Evolutionary conservation across 345 rosid species (phyloP), one percentile per base, ranked within the genome.

Genomic region (Syzygium aqueum): DNA sequence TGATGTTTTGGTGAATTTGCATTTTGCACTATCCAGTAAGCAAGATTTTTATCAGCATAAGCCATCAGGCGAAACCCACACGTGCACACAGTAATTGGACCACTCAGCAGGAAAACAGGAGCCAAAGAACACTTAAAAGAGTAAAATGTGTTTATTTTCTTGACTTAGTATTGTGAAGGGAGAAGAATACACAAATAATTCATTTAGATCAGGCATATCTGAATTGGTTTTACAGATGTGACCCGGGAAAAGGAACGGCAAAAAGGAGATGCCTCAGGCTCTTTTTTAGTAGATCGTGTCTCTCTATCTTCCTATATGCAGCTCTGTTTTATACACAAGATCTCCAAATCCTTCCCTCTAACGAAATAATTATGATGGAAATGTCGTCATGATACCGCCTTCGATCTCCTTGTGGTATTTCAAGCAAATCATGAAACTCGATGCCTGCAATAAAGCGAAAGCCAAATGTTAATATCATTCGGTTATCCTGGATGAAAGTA

Each of bases 271-370:
- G 88, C 91, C 91, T 23, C 65, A 22, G 57, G 43, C 21, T 65
- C n/a, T 85, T 65, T 85, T 50, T 85, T 50, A 63, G 53, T 30
- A 37, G 85, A 84, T 53, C 61, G 8, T 83, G 63, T 85, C 82
- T 77, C 40, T 87, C 54, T 46, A 56, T 87, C 80, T 88, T 77
- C 52, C 61, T 83, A 84, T 86, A 65, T 7, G 84, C 86, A 82
- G 77, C 51, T 85, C 87, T 89, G 85, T 40, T 73, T 92, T 94
- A 97, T 93, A 94, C 98, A 97, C 95, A 96, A 61, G 98, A 97
- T 92, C 97, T 95, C 99, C 99, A 97, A 90, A 97, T 96, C 86
- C 96, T 93, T 90, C 98, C 99, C 86, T 97, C 97, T 89, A 97
- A 93, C 59, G 99, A 97, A 82, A 97, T 95, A 61, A 97, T 95